Evolutionary conservation across 495 filamentous ascomycete species (phyloP), one percentile per base, ranked within the genome.

Genomic region (Hypoxylon rickii): DNA sequence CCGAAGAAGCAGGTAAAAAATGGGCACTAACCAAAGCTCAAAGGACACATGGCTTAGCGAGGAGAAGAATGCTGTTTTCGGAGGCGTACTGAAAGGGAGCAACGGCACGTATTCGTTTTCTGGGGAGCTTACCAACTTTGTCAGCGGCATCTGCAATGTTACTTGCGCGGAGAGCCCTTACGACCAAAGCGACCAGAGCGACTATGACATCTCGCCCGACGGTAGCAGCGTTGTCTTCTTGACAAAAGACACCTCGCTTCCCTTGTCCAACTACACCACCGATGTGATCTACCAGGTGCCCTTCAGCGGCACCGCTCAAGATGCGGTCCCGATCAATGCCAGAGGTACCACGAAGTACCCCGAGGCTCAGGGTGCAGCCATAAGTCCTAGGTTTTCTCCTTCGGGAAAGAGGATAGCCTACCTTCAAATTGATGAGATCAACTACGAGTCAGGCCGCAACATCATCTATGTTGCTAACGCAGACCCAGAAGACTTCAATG

Each of bases 371-470:
- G 89, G 88, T 0, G 87, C 88, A 8, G 81, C 82, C 68, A 78
- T 83, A 0, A 84, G 79, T 11, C 88, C 88, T 1, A 77, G 82
- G 7, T 81, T 89, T 33, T 85, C 85, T 12, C 81, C 85, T 4
- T 80, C 86, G 54, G 87, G 88, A n/a, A 79, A 79, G 52, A 73
- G 76, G 12, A 78, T 86, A 40, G 88, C 83, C 11, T 86, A 89
- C 40, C 76, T 90, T 54, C 77, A 83, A 33, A 86, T 86, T 83
- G 73, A 78, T 22, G 67, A 82, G 19, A 83, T 88, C 59, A 80
- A 84, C 2, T 90, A 92, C 65, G 89, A 92, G 69, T 85, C 85
- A 4, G 89, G 90, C 68, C 83, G 84, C 63, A 91, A 89, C 53
- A 76, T 83, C 2, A 74, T 90, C 15, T 76, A 90, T 48, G 53